phyloP scores from a whole-genome alignment of 208 protist species.

The Zelonia costaricensis region DNA sequence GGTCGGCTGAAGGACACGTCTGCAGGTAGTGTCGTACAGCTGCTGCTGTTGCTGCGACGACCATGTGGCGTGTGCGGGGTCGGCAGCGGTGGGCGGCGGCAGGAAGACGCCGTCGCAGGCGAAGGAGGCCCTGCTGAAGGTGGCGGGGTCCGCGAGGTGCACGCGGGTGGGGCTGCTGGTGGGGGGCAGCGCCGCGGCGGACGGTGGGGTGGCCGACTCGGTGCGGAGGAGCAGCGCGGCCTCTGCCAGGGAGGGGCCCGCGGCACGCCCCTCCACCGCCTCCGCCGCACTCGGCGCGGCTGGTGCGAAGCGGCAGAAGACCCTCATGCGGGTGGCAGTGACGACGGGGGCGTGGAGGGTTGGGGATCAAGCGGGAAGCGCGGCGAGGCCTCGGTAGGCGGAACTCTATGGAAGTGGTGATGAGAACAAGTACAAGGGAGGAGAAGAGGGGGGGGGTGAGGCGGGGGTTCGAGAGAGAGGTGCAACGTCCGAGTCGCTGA shows the following conservation, averaged over 20 bases:
- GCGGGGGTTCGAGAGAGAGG: not conserved
- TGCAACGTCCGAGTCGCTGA: too few relatives aligned
- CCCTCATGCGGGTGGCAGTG: conserved; percentile 31
- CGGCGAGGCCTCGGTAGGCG: too few relatives aligned
- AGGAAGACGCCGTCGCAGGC: conserved; percentile 43
- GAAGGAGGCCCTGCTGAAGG: conserved; percentile 35
- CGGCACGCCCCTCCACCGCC: not conserved
- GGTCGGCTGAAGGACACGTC: conserved; percentile 4
- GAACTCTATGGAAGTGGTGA: too few relatives aligned
- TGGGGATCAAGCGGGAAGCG: too few relatives aligned
- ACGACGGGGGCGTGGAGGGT: too few relatives aligned
- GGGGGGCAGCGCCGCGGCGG: not conserved
- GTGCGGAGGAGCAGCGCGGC: conserved; percentile 15
- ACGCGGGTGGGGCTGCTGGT: conserved; percentile 14
- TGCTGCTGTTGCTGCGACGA: conserved; percentile 26
- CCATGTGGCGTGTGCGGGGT: not conserved
- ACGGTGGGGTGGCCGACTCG: not conserved
- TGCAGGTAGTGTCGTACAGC: conserved; percentile 28
- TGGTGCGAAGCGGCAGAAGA: conserved; percentile 60
- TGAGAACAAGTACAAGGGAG: too few relatives aligned
- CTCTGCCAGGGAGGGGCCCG: not conserved
- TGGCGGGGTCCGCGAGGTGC: conserved; percentile 36
- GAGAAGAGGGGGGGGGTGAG: not conserved
- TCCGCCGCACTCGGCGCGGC: not conserved
- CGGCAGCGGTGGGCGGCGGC: not conserved